Evolutionary conservation across 1,284 basidiomycete species (phyloP).

Genomic region (Dichomitus squalens): DNA sequence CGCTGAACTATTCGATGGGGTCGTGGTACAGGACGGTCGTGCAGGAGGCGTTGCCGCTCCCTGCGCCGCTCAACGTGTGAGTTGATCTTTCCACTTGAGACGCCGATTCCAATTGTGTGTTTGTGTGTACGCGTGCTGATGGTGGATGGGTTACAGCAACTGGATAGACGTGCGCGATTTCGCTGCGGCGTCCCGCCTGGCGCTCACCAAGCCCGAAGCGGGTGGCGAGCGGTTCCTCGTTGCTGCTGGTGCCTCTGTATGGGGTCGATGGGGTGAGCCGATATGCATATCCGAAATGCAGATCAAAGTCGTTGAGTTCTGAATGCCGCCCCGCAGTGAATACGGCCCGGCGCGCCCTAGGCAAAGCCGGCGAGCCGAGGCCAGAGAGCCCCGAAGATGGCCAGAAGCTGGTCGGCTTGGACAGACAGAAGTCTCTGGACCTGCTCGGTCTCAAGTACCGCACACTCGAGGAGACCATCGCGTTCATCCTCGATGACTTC

Average conservation of each 20-base stretch:
- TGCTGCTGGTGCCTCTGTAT: constrained; percentile 8
- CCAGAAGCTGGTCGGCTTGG: constrained; percentile 22
- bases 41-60: too few relatives aligned
- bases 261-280: constrained; percentile 30
- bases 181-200: constrained; percentile 55
- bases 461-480: constrained; percentile 41
- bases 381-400: constrained; percentile 3
- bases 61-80: too few relatives aligned
- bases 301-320: neutral
- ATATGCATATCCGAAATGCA: neutral
- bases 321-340: neutral
- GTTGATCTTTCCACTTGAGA: neutral
- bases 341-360: too few relatives aligned
- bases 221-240: constrained; percentile 25
- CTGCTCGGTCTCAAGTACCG: constrained; percentile 49
- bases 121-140: constrained; percentile 24
- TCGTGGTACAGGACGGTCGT: constrained; percentile 33
- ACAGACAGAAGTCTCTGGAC: constrained; percentile 40
- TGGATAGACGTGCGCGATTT: constrained; percentile 61
- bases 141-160: neutral
- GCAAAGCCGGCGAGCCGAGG: neutral
- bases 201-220: constrained; percentile 36
- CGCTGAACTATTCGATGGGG: constrained; percentile 54
- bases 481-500: constrained; percentile 43
- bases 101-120: neutral